Evolutionary conservation across 2,329 filamentous ascomycete species (phyloP), one percentile per base, ranked within the genome.

Genomic region (Pseudocercospora macadamiae): DNA sequence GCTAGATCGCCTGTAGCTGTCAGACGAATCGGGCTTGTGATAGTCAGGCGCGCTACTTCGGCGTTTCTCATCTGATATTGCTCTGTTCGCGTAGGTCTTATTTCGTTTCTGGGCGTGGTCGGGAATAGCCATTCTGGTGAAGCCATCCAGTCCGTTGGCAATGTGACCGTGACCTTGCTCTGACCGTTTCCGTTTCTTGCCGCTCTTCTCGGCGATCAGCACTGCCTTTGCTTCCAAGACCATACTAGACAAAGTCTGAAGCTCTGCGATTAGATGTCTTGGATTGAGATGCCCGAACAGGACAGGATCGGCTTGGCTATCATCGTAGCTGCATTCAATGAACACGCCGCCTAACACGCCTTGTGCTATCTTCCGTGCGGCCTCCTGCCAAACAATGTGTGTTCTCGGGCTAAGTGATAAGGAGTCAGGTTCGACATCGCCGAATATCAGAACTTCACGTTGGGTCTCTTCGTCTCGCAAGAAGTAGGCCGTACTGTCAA

Each of bases 291-390:
- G 95, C 0, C 95, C 95, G 65, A 92, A 99, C 0, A 99, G 81
- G 0, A 87, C 84, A 51, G 89, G 87, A 60, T 95, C 87, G 19
- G 85, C 82, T 68, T 92, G 89, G 6, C 85, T 84, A 73, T 97
- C 89, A 61, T 91, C 89, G 73, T 93, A 99, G 62, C 91, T 96
- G 74, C 93, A 97, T 78, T 99, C 95, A 67, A 99, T 96, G 71
- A 97, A 93, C 10, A 99, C 89, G 9, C 89, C 93, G 0, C 82
- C 83, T 0, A 99, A 81, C 3, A 83, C 80, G 1, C 91, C 90
- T 0, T 81, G 77, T 0, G 82, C 89, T 23, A 99, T 86, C 71
- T 96, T 96, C 7, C 89, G 89, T 0, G 93, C 93, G 0, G 93
- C 93, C 69, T 95, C 90, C 64, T 86, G 83, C 95, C 95, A 99